phyloP scores from a whole-genome alignment of 2,329 filamentous ascomycete species.

The Teratosphaeria destructans region DNA sequence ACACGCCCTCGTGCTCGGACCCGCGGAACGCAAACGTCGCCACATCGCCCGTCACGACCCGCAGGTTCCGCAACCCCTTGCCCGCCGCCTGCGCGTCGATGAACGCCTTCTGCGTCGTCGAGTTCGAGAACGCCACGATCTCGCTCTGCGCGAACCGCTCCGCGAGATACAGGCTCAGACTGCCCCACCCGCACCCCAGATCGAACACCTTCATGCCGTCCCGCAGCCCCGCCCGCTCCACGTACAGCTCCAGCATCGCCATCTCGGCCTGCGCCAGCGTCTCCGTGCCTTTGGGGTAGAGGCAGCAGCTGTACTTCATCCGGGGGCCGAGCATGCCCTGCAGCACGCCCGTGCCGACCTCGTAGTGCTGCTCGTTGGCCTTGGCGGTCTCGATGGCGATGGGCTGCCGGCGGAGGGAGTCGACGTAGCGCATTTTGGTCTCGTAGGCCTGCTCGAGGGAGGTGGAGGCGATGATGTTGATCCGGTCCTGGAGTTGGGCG shows the following conservation, averaged over 20 bases:
- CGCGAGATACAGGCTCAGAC: slow-evolving; percentile 54
- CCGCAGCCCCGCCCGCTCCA: slow-evolving; percentile 47
- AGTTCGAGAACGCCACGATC: slow-evolving; percentile 61
- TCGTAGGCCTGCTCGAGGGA: slow-evolving; percentile 44
- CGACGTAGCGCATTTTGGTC: slow-evolving; percentile 55
- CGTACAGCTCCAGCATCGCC: slow-evolving; percentile 54
- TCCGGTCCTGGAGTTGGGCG: slow-evolving; percentile 52
- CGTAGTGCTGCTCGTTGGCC: slow-evolving; percentile 63
- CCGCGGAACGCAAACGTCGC: slow-evolving; percentile 54
- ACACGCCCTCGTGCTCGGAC: slow-evolving; percentile 29
- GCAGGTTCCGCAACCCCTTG: slow-evolving; percentile 50
- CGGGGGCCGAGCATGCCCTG: slow-evolving; percentile 51
- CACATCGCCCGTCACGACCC: slow-evolving; percentile 56
- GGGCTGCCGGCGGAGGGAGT: slow-evolving; percentile 47
- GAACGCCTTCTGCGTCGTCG: slow-evolving; percentile 55
- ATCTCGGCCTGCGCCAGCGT: slow-evolving; percentile 57
- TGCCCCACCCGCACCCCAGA: slow-evolving; percentile 62
- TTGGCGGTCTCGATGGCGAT: slow-evolving; percentile 58
- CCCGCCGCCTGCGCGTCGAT: slow-evolving; percentile 50
- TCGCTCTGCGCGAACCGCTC: slow-evolving; percentile 51
- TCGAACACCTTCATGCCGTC: slow-evolving; percentile 55
- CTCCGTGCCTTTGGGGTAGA: slow-evolving; percentile 53
- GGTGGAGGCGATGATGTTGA: slow-evolving; percentile 44
- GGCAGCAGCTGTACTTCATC: slow-evolving; percentile 63
- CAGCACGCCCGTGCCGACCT: slow-evolving; percentile 57